Evolutionary conservation across 306 rosid species (phyloP).

Genomic region (Adenanthera pavonina): DNA sequence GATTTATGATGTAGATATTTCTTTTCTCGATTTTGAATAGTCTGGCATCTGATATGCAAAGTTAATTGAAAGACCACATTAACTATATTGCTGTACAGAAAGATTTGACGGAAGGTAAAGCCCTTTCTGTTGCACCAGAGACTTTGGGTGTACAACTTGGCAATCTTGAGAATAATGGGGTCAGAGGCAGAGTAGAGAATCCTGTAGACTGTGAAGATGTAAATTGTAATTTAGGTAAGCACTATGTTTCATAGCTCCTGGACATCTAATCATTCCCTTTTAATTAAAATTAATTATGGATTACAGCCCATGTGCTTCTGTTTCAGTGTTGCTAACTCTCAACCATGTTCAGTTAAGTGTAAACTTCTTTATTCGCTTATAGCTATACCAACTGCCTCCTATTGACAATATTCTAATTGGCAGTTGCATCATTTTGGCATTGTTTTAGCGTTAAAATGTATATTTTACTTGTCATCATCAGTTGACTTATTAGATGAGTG

Average conservation of each 20-base stretch:
- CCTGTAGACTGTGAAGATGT: constrained; percentile 40
- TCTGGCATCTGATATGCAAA: constrained; percentile 26
- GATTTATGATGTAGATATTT: constrained; percentile 28
- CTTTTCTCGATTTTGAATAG: constrained; percentile 34
- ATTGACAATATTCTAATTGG: constrained; percentile 13
- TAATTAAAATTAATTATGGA: not conserved
- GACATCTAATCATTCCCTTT: constrained; percentile 25
- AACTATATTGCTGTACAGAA: constrained; percentile 46
- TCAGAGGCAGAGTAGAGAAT: constrained; percentile 42
- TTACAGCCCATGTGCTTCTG: not conserved
- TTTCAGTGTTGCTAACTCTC: not conserved
- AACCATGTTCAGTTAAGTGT: not conserved
- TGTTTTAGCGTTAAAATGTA: constrained; percentile 37
- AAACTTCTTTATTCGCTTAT: not conserved
- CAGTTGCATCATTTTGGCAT: constrained; percentile 11
- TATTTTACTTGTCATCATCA: constrained; percentile 6
- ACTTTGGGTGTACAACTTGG: constrained; percentile 34
- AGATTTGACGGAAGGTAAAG: constrained; percentile 43
- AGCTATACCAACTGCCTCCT: not conserved
- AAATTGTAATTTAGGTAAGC: constrained; percentile 61
- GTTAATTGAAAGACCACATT: constrained; percentile 36
- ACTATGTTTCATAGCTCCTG: constrained; percentile 34
- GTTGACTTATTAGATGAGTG: constrained; percentile 25
- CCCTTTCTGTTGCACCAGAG: constrained; percentile 41
- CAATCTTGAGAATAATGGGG: constrained; percentile 26